Evolutionary conservation across 1,284 basidiomycete genomes (phyloP).

Genomic region (Hemileia vastatrix): DNA sequence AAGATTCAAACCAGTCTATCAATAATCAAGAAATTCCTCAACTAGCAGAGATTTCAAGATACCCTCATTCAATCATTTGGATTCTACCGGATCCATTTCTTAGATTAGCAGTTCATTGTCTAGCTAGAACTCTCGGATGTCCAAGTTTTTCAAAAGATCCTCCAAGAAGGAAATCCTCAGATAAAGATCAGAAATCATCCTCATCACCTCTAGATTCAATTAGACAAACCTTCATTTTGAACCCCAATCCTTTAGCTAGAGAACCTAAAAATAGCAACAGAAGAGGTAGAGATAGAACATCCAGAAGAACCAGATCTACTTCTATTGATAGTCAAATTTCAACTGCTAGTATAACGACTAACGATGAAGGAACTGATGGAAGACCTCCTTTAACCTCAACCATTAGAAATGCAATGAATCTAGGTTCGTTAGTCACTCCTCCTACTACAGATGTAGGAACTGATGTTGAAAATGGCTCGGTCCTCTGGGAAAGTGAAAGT

Average conservation of each 20-base stretch:
- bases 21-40: no score
- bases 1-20: no score
- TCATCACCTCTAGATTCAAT: no score
- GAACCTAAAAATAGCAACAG: background rate
- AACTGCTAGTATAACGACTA: background rate
- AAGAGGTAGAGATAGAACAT: background rate
- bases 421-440: background rate
- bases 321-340: background rate
- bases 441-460: background rate
- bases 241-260: conserved; percentile 30
- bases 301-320: background rate
- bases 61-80: no score
- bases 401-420: background rate
- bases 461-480: background rate
- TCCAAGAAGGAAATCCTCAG: no score
- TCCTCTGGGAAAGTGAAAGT: background rate
- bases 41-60: no score
- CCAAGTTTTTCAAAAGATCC: no score
- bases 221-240: conserved; percentile 37
- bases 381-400: background rate
- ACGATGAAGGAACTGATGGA: no score
- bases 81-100: no score
- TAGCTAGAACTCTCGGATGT: no score
- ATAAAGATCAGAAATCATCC: no score
- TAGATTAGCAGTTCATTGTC: no score